Conservation (phyloP, 2,329 filamentous ascomycete species). For the Microthyrium microscopicum region DNA sequence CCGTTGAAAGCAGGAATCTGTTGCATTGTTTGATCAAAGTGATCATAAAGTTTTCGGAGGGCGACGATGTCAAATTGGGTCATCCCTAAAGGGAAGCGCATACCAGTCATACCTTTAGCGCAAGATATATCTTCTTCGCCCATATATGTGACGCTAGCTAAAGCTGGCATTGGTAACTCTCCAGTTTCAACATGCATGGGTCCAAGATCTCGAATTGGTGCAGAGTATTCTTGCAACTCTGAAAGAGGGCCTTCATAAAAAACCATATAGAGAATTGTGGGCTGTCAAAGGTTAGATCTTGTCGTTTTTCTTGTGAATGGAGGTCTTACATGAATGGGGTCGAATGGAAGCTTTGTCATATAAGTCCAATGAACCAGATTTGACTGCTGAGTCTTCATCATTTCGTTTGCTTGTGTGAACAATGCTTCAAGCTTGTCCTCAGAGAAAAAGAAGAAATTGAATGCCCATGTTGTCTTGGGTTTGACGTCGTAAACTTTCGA, state of each 20-base stretch:
- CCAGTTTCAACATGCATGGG: conserved; percentile 1
- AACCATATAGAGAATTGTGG: background rate
- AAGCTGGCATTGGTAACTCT: background rate
- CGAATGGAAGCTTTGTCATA: background rate
- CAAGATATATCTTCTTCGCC: background rate
- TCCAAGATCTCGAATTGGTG: conserved; percentile 1
- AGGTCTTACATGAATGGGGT: background rate
- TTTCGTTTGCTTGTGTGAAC: background rate
- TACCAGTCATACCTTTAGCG: background rate
- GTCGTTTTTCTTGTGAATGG: background rate
- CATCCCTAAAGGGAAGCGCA: background rate
- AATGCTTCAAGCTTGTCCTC: conserved; percentile 5
- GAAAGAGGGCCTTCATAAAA: conserved; percentile 4
- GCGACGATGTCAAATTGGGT: conserved; percentile 1
- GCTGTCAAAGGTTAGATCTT: background rate
- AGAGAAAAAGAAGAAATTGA: background rate
- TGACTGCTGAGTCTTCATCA: conserved; percentile 2
- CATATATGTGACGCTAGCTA: background rate
- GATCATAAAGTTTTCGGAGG: background rate
- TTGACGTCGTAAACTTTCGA: conserved; percentile 13
- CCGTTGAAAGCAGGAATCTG: background rate
- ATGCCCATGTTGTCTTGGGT: conserved; percentile 2
- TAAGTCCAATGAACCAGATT: background rate
- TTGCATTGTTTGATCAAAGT: background rate
- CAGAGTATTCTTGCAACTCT: background rate